Evolutionary conservation across 345 rosid genomes (phyloP).

Genomic region (Moricandia arvensis): DNA sequence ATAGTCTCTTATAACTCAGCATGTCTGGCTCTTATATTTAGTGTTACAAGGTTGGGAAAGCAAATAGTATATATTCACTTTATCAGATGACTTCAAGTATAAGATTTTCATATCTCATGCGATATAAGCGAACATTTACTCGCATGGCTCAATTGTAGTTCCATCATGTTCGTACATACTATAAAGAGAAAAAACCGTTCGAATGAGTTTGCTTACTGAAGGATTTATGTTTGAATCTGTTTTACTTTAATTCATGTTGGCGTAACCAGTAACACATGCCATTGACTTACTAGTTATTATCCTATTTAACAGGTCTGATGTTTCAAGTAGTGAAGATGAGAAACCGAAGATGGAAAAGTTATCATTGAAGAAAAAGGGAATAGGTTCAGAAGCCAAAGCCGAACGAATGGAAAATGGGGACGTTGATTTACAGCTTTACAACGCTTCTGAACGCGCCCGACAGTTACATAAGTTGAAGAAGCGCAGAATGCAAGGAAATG

Average conservation of each 20-base stretch:
- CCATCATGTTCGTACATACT: no score
- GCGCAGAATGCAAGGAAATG: slow-evolving; percentile 87
- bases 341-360: slow-evolving; percentile 74
- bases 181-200: no score
- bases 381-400: slow-evolving; percentile 91
- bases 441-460: slow-evolving; percentile 78
- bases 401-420: slow-evolving; percentile 73
- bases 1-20: background rate
- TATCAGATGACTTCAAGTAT: no score
- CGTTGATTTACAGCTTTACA: slow-evolving; percentile 70
- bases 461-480: slow-evolving; percentile 81
- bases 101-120: no score
- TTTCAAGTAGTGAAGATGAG: slow-evolving; percentile 57
- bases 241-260: background rate
- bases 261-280: slow-evolving; percentile 12
- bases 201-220: background rate
- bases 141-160: no score
- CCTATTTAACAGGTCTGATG: slow-evolving; percentile 44
- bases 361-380: slow-evolving; percentile 80
- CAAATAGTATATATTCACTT: background rate
- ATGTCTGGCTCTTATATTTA: background rate
- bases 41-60: background rate
- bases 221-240: background rate
- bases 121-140: no score
- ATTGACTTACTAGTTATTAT: slow-evolving; percentile 14